phyloP scores from a whole-genome alignment of 208 protist species.

The Acanthamoeba lenticulata region DNA sequence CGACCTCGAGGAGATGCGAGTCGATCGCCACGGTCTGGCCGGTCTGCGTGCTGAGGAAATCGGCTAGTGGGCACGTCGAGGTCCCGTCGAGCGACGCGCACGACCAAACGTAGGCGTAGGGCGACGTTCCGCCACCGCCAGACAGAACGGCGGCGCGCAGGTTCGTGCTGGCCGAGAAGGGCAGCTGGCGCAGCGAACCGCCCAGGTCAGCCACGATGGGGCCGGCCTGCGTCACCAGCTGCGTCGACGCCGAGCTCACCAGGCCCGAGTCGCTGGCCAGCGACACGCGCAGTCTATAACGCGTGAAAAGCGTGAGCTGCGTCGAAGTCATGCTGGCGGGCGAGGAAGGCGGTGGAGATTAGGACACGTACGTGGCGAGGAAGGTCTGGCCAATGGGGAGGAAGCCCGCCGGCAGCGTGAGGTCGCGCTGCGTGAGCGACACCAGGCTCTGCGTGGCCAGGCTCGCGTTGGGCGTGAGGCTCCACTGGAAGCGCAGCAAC shows the following conservation, averaged over 20 bases:
- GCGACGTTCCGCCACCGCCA: not conserved
- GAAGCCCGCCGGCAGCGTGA: not conserved
- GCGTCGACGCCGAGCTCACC: not conserved
- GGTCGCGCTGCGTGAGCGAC: conserved; percentile 10
- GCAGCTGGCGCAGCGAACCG: not conserved
- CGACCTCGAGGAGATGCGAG: not conserved
- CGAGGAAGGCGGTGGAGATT: not conserved
- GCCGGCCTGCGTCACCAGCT: not conserved
- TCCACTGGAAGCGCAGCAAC: not conserved
- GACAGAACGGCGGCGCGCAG: not conserved
- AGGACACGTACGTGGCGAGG: not conserved
- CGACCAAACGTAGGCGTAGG: not conserved
- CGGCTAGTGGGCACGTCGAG: not conserved
- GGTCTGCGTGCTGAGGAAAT: not conserved
- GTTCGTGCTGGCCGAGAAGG: not conserved
- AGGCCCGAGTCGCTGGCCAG: not conserved
- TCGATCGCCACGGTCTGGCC: not conserved
- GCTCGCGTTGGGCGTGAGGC: not conserved
- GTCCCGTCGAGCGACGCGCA: not conserved
- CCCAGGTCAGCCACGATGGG: not conserved
- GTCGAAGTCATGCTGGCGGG: not conserved
- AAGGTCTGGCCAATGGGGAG: not conserved
- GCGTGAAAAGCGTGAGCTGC: not conserved
- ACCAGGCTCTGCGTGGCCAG: not conserved
- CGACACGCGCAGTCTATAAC: not conserved